Base-by-base conservation (phyloP, 257 asterid species). In the Cordia subcordata region DNA sequence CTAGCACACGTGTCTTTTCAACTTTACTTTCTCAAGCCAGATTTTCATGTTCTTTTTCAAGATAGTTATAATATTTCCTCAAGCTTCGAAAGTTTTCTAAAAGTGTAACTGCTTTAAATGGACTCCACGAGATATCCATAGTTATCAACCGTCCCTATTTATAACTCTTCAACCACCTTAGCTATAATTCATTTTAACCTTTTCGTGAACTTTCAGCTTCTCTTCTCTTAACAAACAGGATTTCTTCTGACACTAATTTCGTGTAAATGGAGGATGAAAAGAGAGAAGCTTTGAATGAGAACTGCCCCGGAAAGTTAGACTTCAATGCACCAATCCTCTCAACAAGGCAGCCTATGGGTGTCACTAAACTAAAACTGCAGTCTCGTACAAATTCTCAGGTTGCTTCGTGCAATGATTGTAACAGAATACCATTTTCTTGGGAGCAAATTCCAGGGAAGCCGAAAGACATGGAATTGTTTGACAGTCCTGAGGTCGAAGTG, bases 351-450 rank as follows among this genome's bases (percentile, higher is more conserved):
- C 62, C 79, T 49, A 17, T 59, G 1, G 60, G 56, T 22, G 20
- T 68, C 68, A 44, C 49, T 49, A 64, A 16, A n/a, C 5, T 38
- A 10, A 57, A 66, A 14, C 18, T 32, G 27, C n/a, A n/a, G n/a
- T 58, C 59, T 33, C 18, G n/a, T 11, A 21, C 61, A 10, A 53
- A 46, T 35, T 53, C 66, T 0, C 56, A 20, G 27, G 54, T 23
- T 21, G 56, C 69, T 68, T 67, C 73, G 9, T 32, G 19, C 20
- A 77, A 75, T 14, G 19, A 60, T 0, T 56, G 57, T 49, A 65
- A 70, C 56, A 79, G 85, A 73, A 83, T 86, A 27, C 95, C 97
- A 5, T 89, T 89, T 62, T 89, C 90, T 14, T 86, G 95, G 92
- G 95, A 86, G 61, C 68, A 78, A 70, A 72, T 67, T 52, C 90